phyloP scores from a whole-genome alignment of 1,284 basidiomycete genomes.

The Pseudomicrostroma phylloplanum region DNA sequence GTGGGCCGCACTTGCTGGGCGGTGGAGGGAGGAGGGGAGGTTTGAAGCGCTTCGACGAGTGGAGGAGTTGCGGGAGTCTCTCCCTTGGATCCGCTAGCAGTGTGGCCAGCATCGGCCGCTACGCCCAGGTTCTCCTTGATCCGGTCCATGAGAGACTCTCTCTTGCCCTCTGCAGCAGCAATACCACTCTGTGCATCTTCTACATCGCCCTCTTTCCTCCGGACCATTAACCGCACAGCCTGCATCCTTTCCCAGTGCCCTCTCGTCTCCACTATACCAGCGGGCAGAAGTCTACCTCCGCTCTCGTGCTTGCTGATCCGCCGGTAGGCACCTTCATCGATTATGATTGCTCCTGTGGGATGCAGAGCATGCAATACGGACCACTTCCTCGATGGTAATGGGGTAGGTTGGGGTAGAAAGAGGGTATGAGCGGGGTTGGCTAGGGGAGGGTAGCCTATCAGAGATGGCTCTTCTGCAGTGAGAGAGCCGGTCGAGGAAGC shows the following conservation, averaged over 20 bases:
- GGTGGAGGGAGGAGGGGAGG: background rate
- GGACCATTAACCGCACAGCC: conserved; percentile 77
- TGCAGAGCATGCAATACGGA: conserved; percentile 91
- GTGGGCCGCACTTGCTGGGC: background rate
- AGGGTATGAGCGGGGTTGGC: conserved; percentile 71
- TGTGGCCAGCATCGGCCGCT: background rate
- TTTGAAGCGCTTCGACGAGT: conserved; percentile 23
- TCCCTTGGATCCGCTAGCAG: background rate
- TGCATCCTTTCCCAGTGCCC: conserved; percentile 90
- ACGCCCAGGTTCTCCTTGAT: no score
- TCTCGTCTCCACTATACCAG: conserved; percentile 77
- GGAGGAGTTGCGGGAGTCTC: conserved; percentile 14
- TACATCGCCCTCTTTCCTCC: conserved; percentile 50
- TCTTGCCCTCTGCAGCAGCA: background rate
- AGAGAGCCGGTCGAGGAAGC: conserved; percentile 25
- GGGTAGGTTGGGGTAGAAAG: conserved; percentile 69
- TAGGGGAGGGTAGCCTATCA: conserved; percentile 30
- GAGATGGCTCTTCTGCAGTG: conserved; percentile 16
- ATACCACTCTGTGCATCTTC: conserved; percentile 2
- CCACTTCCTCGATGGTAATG: conserved; percentile 81
- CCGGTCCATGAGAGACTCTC: background rate
- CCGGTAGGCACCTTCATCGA: conserved; percentile 79
- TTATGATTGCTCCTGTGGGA: conserved; percentile 77
- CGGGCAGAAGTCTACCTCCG: conserved; percentile 81
- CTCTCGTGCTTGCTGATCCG: conserved; percentile 77